Evolutionary conservation across 139 green algal genomes (phyloP).

Genomic region (Tetradesmus lagerheimii): DNA sequence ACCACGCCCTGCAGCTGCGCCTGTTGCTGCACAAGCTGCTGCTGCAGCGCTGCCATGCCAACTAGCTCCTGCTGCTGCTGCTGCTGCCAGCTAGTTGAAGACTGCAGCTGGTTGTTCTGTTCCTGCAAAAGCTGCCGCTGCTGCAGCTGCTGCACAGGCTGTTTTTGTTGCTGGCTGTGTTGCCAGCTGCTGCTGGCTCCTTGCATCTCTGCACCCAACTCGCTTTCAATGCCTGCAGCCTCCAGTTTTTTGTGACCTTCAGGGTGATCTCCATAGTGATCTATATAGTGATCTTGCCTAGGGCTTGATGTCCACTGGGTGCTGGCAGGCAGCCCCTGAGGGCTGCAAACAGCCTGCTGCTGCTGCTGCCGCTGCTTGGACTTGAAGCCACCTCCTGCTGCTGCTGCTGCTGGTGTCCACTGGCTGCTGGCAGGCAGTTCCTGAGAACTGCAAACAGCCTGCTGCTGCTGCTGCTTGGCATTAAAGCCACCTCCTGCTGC

Average conservation of each 20-base stretch:
- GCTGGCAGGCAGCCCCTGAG: neutral
- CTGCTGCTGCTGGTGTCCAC: neutral
- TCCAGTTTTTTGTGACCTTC: no score
- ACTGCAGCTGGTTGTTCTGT: neutral
- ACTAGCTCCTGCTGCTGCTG: neutral
- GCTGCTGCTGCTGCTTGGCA: neutral
- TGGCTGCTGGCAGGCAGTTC: neutral
- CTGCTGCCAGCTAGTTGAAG: neutral
- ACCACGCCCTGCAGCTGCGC: neutral
- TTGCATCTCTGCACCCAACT: neutral
- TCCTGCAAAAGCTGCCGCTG: neutral
- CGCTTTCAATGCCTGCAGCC: neutral
- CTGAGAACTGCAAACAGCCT: neutral
- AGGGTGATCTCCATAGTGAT: no score
- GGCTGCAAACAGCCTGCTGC: neutral
- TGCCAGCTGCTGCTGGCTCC: neutral
- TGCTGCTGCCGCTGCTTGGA: no score
- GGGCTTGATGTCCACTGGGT: neutral
- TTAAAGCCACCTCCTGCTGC: neutral
- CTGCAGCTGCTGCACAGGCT: neutral
- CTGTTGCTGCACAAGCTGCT: slow-evolving; percentile 21
- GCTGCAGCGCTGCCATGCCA: neutral
- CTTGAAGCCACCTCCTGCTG: neutral
- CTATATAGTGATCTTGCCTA: neutral
- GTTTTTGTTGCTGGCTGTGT: neutral